Evolutionary conservation across 108 stramenopile genomes (phyloP), one percentile per base, ranked within the genome.

Genomic region (Fragilariopsis cylindrus): DNA sequence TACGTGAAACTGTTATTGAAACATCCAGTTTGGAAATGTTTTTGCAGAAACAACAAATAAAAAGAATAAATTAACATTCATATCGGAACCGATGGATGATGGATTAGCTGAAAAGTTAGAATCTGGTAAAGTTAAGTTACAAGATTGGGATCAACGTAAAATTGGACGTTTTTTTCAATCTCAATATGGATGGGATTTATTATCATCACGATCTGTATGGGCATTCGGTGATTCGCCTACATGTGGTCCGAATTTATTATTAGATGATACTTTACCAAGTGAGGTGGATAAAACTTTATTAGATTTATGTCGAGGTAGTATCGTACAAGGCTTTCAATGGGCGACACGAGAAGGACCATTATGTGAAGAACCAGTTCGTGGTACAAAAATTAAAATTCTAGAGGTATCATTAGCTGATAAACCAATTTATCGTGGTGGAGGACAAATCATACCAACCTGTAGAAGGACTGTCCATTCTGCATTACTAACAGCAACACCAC

Each of bases 271-370:
- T n/a, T 79, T 96, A 47, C 96, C 96, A 21, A 92, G 90, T 67
- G 95, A 96, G 69, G 97, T 97, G 5, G 97, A 98, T 81, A 96
- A 97, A 75, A 49, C 60, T 3, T 69, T 94, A 16, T 71, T 98
- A 50, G 81, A 82, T 46, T 77, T 85, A 3, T 95, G 94, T 62
- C 85, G 89, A 57, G 86, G 89, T 8, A 92, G 93, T 69, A 92
- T 99, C 75, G 88, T 98, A 0, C 98, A 99, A 79, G 99, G 99
- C 9, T 99, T 99, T 74, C 96, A 97, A 77, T 99, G 99, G 99
- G 97, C 97, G 1, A 90, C 90, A 39, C 71, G 97, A 6, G 98
- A 99, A 81, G 99, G 99, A 3, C 99, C 99, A 6, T 84, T 99
- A 5, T 99, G 98, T 82, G 99, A 99, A 69, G 99, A 99, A 79